Evolutionary conservation across 495 filamentous ascomycete genomes (phyloP).

Genomic region (Hypoxylon crocopeplum): DNA sequence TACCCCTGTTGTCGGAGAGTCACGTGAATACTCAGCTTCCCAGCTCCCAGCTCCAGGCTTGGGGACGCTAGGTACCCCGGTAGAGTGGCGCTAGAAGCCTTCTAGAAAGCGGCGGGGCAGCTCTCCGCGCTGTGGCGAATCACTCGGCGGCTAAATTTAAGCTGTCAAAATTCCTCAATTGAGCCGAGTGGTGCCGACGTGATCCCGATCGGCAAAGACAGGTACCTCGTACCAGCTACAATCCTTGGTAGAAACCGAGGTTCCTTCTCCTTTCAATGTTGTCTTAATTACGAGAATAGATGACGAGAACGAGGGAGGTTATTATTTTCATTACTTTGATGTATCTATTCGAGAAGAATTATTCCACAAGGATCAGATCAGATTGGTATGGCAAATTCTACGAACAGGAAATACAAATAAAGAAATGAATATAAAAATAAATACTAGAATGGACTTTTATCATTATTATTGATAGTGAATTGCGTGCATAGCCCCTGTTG

Average conservation of each 20-base stretch:
- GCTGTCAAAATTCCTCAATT: conserved; percentile 26
- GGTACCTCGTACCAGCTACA: conserved; percentile 7
- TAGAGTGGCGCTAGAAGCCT: conserved; percentile 26
- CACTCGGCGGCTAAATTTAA: conserved; percentile 36
- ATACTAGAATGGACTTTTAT: neutral
- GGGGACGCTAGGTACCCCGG: neutral
- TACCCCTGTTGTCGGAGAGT: neutral
- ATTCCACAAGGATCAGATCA: no score
- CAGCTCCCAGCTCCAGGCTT: neutral
- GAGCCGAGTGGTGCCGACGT: conserved; percentile 32
- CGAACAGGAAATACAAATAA: no score
- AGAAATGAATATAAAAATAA: neutral
- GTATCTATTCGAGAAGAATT: no score
- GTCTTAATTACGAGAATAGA: no score
- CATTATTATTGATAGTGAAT: no score
- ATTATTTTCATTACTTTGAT: no score
- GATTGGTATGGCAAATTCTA: no score
- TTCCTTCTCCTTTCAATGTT: neutral
- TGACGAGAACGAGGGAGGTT: no score
- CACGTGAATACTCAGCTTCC: conserved; percentile 10
- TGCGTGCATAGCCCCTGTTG: conserved; percentile 20
- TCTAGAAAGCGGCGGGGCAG: conserved; percentile 27
- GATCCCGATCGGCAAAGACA: conserved; percentile 24
- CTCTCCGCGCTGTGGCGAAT: conserved; percentile 30
- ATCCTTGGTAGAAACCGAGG: neutral